phyloP scores from a whole-genome alignment of 129 eudicot genomes.

The Silybum marianum region DNA sequence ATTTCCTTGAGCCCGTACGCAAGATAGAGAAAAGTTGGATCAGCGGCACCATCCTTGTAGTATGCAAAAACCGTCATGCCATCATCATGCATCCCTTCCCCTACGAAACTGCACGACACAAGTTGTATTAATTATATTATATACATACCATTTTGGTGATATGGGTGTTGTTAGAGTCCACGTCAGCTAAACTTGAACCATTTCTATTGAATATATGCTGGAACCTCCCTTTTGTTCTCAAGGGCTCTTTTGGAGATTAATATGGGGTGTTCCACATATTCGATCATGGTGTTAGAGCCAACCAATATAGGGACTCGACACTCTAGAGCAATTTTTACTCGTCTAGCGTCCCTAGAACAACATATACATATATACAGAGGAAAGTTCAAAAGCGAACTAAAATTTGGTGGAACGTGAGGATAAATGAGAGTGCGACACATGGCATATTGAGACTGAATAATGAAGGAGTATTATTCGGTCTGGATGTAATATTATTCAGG shows the following conservation, averaged over 20 bases:
- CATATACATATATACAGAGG: too few species aligned
- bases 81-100: slow-evolving; percentile 66
- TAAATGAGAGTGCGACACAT: too few species aligned
- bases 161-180: neutral
- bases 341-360: neutral
- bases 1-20: slow-evolving; percentile 53
- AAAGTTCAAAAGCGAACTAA: too few species aligned
- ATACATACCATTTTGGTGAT: neutral
- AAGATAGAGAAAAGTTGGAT: slow-evolving; percentile 57
- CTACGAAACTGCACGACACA: slow-evolving; percentile 49
- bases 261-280: neutral
- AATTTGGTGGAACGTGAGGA: too few species aligned
- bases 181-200: neutral
- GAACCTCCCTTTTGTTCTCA: neutral
- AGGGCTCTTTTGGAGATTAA: neutral
- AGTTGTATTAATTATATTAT: too few species aligned
- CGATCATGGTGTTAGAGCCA: neutral
- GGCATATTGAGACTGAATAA: too few species aligned
- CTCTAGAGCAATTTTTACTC: neutral
- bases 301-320: neutral
- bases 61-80: slow-evolving; percentile 54
- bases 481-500: too few species aligned
- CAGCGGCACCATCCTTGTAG: slow-evolving; percentile 57
- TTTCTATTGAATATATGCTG: neutral
- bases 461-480: too few species aligned